Conservation (phyloP, 331 rosid species). For the Quercus tomentella region DNA sequence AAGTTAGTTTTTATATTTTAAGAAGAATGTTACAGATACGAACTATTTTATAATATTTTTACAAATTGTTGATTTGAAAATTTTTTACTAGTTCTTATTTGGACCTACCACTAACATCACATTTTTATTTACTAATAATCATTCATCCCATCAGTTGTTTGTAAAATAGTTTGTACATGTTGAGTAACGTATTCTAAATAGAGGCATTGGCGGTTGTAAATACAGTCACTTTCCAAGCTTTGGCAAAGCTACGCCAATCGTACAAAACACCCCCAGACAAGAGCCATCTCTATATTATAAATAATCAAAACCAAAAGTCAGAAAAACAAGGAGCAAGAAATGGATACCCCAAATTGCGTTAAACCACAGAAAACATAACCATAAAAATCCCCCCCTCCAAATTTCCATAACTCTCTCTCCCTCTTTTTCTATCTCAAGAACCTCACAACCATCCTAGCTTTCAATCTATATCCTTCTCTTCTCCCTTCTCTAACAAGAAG, state of each 20-base stretch:
- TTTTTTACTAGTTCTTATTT: too few species aligned
- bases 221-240: background rate
- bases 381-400: background rate
- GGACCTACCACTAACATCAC: accelerated
- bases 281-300: background rate
- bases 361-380: conserved; percentile 13
- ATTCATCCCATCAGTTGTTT: too few species aligned
- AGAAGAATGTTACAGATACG: too few species aligned
- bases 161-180: too few species aligned
- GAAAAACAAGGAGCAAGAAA: conserved; percentile 29
- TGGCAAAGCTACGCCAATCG: conserved; percentile 5
- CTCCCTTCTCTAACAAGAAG: conserved; percentile 18
- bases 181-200: background rate
- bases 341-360: conserved; percentile 16
- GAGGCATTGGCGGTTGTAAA: conserved; percentile 11
- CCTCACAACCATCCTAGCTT: conserved; percentile 6
- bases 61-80: too few species aligned
- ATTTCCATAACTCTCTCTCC: background rate
- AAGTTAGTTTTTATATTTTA: too few species aligned
- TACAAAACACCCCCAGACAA: background rate
- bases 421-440: conserved; percentile 5
- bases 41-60: too few species aligned
- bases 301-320: conserved; percentile 18
- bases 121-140: too few species aligned
- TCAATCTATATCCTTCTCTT: conserved; percentile 5